Conservation (phyloP, 2,329 filamentous ascomycete genomes). For the Xylariales sp. region DNA sequence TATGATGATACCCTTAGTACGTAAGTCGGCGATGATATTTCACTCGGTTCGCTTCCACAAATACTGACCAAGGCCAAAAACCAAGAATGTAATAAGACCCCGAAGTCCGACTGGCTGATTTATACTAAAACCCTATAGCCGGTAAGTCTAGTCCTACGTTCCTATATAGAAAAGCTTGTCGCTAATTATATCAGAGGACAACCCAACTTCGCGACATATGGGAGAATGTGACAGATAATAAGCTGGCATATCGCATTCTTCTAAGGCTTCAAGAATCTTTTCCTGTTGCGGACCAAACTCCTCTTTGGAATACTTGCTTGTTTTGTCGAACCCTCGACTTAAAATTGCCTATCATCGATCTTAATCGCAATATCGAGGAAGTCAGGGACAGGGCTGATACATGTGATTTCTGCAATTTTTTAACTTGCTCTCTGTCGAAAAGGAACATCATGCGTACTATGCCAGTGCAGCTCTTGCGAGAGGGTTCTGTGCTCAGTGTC, state of each 20-base stretch:
- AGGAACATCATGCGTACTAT: neutral
- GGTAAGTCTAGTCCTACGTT: neutral
- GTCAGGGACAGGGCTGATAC: neutral
- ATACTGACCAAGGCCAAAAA: neutral
- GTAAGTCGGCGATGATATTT: neutral
- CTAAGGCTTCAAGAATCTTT: no score
- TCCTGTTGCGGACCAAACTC: neutral
- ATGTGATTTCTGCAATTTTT: constrained; percentile 11
- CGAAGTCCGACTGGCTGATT: neutral
- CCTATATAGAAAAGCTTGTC: neutral
- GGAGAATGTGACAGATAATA: constrained; percentile 19
- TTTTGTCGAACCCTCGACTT: constrained; percentile 8
- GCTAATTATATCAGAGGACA: constrained; percentile 4
- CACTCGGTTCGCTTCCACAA: neutral
- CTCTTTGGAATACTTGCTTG: neutral
- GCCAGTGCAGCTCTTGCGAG: constrained; percentile 5
- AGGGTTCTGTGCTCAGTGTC: constrained; percentile 2
- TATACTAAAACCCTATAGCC: neutral
- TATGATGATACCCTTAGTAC: neutral
- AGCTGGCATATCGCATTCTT: constrained; percentile 1
- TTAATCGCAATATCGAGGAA: neutral
- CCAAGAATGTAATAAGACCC: constrained; percentile 1
- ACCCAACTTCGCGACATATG: constrained; percentile 14
- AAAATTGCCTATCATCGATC: neutral
- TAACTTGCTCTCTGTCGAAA: neutral